Evolutionary conservation across 169 alveolate species (phyloP).

Genomic region (Cardiosporidium cionae): DNA sequence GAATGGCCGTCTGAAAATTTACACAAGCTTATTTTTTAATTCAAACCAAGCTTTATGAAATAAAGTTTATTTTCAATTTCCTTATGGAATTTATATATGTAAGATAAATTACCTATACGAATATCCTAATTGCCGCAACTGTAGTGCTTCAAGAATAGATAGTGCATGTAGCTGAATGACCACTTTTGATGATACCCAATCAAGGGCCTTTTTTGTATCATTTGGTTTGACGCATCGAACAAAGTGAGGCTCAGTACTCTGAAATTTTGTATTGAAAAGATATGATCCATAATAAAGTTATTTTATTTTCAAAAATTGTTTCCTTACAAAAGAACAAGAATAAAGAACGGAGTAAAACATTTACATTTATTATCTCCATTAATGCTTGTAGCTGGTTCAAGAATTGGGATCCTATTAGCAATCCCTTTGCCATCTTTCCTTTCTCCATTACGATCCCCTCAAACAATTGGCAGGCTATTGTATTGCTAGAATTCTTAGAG

Average conservation of each 20-base stretch:
- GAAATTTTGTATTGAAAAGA: constrained; percentile 61
- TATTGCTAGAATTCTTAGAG: constrained; percentile 45
- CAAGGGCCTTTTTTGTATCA: constrained; percentile 74
- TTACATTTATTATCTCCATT: constrained; percentile 66
- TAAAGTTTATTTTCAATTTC: background rate
- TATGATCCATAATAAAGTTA: background rate
- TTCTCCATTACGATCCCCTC: constrained; percentile 66
- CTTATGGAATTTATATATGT: background rate
- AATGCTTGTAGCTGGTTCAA: constrained; percentile 67
- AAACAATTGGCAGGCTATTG: constrained; percentile 58
- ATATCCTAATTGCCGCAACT: constrained; percentile 73
- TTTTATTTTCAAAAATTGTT: background rate
- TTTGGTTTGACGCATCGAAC: constrained; percentile 83
- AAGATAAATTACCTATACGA: constrained; percentile 51
- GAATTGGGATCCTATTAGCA: constrained; percentile 79
- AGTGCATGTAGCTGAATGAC: constrained; percentile 79
- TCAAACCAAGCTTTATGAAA: background rate
- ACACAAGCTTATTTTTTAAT: background rate
- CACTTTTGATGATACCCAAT: constrained; percentile 75
- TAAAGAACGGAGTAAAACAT: background rate
- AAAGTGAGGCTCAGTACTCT: constrained; percentile 71
- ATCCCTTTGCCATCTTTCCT: constrained; percentile 83
- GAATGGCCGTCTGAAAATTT: constrained; percentile 58
- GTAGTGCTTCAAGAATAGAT: constrained; percentile 82
- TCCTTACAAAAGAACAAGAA: background rate